Evolutionary conservation across 2,329 filamentous ascomycete genomes (phyloP), one percentile per base, ranked within the genome.

Genomic region (Talaromyces amestolkiae): DNA sequence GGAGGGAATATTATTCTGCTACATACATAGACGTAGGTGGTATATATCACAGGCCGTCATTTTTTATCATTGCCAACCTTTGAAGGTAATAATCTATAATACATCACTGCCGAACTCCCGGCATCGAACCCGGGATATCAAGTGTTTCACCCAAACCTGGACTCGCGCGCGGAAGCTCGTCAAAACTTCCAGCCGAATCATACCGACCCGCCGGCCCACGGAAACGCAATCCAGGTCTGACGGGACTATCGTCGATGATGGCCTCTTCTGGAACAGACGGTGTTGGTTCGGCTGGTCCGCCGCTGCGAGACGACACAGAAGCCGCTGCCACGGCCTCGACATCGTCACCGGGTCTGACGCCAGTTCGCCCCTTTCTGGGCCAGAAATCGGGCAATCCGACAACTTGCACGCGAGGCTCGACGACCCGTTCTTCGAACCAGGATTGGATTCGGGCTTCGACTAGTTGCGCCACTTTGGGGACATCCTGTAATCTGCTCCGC

Each of bases 351-450:
- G 78, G 72, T 27, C 79, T 71, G 6, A 82, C 79, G 11, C 80
- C 79, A 19, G 79, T 81, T 54, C 80, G 72, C 49, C 80, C 79
- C 80, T 82, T 88, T 39, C 86, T 79, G 1, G 86, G 86, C 86
- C 86, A 89, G 3, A 89, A 76, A 62, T 84, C 85, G 0, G 86
- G 86, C 3, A 89, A 76, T 1, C 86, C 85, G 24, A 89, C 87
- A 37, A 89, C 86, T 70, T 89, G 87, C 68, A 89, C 87, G 17
- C 87, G 82, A 3, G 87, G 87, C 72, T 89, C 86, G 4, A 89
- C 87, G 41, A 86, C 87, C 54, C 87, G 83, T 67, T 89, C 87
- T 72, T 89, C 87, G 71, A 89, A 89, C 87, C 87, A 89, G 45
- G 86, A 84, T 70, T 89, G 87, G 5, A 89, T 83, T 51, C 87